phyloP scores from a whole-genome alignment of 768 basidiomycete genomes.

The Lactarius hengduanensis region DNA sequence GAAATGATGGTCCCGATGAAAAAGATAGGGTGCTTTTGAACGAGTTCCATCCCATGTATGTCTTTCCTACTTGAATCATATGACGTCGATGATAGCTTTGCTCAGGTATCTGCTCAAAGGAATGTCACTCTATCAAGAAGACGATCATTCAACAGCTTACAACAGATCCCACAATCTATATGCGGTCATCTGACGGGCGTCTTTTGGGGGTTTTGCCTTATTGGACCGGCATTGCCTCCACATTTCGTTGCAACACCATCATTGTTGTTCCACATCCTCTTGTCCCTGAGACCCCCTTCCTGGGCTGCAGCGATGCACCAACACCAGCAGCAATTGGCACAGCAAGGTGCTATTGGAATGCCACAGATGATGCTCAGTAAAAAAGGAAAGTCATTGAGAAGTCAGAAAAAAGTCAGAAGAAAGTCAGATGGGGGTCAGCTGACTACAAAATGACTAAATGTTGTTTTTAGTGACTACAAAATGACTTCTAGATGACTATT shows the following conservation, averaged over 20 bases:
- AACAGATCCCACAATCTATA: conserved; percentile 28
- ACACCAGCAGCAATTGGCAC: conserved; percentile 23
- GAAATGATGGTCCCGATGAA: conserved; percentile 62
- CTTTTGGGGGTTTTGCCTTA: conserved; percentile 22
- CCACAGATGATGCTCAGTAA: conserved; percentile 30
- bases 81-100: conserved; percentile 10
- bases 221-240: conserved; percentile 23
- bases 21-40: conserved; percentile 66
- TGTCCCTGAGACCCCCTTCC: conserved; percentile 19
- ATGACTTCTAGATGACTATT: too few species aligned
- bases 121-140: conserved; percentile 29
- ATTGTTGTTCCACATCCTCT: conserved; percentile 23
- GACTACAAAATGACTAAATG: too few species aligned
- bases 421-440: too few species aligned
- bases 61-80: not conserved
- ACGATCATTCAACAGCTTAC: conserved; percentile 25
- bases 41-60: conserved; percentile 59
- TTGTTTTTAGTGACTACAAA: too few species aligned
- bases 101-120: conserved; percentile 47
- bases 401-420: too few species aligned
- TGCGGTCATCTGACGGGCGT: conserved; percentile 21
- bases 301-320: conserved; percentile 26
- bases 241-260: conserved; percentile 23
- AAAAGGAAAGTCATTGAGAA: too few species aligned
- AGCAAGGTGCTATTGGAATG: conserved; percentile 23